phyloP scores from a whole-genome alignment of 2,329 filamentous ascomycete genomes.

The Exserohilum rostratum region DNA sequence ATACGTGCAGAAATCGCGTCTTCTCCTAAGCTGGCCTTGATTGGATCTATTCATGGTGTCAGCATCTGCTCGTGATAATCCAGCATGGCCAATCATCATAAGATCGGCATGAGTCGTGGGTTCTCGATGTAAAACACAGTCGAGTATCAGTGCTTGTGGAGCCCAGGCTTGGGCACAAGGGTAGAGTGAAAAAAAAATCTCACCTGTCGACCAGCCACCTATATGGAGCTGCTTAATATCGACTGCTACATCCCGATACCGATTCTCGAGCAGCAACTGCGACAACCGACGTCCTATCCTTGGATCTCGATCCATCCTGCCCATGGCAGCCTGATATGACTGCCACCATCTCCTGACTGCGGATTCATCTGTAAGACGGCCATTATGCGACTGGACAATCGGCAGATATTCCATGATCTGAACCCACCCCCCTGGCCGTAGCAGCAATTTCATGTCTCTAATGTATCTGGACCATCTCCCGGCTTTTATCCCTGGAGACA shows the following conservation, averaged over 20 bases:
- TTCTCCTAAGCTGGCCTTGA: slow-evolving; percentile 36
- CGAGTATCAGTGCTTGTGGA: too few relatives aligned
- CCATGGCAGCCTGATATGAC: slow-evolving; percentile 45
- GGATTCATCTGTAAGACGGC: slow-evolving; percentile 66
- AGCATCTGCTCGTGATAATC: not conserved
- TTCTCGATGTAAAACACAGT: too few relatives aligned
- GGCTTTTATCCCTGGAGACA: slow-evolving; percentile 73
- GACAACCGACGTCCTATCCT: slow-evolving; percentile 41
- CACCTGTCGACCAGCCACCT: slow-evolving; percentile 47
- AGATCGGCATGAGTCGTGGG: too few relatives aligned
- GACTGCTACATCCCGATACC: slow-evolving; percentile 39
- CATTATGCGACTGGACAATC: slow-evolving; percentile 85
- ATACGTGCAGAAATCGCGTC: slow-evolving; percentile 24
- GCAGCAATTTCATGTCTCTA: slow-evolving; percentile 72
- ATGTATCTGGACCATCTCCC: slow-evolving; percentile 78
- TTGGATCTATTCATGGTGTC: slow-evolving; percentile 32
- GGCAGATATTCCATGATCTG: slow-evolving; percentile 89
- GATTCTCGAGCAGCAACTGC: slow-evolving; percentile 37
- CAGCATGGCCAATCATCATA: not conserved
- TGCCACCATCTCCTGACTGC: slow-evolving; percentile 47
- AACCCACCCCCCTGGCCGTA: slow-evolving; percentile 80
- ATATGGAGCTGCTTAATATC: slow-evolving; percentile 43
- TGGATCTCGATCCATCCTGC: slow-evolving; percentile 40
- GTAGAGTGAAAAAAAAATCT: not conserved
- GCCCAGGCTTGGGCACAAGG: not conserved